Percentiles rank a stretch among this genome's conserved stretches.
Conservation (phyloP, 176 grass and related monocot species). For the Zoysia japonica region DNA sequence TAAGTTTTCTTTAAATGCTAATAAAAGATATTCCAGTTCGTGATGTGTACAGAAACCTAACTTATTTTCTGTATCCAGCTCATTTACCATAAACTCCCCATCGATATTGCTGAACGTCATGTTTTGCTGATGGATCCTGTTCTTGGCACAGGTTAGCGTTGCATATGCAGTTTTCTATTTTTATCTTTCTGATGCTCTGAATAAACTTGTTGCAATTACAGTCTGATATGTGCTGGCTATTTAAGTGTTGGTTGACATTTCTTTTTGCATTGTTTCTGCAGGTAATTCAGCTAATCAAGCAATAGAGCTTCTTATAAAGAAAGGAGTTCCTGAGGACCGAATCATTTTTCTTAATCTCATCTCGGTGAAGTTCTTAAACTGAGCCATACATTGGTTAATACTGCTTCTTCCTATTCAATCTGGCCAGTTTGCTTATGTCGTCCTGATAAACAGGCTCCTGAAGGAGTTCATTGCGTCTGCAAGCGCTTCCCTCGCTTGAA, state of each 20-base stretch:
- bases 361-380: constrained; percentile 55
- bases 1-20: constrained; percentile 25
- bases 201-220: background rate
- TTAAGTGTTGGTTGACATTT: background rate
- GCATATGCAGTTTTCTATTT: background rate
- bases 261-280: constrained; percentile 18
- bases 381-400: background rate
- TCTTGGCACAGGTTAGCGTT: constrained; percentile 78
- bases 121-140: constrained; percentile 95
- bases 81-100: constrained; percentile 84
- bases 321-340: constrained; percentile 74
- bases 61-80: constrained; percentile 55
- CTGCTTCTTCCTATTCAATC: constrained; percentile 2
- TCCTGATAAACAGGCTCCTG: constrained; percentile 62
- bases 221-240: background rate
- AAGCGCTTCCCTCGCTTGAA: constrained; percentile 80
- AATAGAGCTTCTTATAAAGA: constrained; percentile 72
- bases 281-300: constrained; percentile 91
- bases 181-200: background rate
- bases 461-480: constrained; percentile 80
- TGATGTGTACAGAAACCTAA: constrained; percentile 18
- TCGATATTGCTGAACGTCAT: constrained; percentile 81
- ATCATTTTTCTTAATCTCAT: constrained; percentile 96
- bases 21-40: constrained; percentile 3
- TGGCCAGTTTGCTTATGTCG: constrained; percentile 10